Conservation (phyloP, 805 yeast species). For the Ogataea saltuana region DNA sequence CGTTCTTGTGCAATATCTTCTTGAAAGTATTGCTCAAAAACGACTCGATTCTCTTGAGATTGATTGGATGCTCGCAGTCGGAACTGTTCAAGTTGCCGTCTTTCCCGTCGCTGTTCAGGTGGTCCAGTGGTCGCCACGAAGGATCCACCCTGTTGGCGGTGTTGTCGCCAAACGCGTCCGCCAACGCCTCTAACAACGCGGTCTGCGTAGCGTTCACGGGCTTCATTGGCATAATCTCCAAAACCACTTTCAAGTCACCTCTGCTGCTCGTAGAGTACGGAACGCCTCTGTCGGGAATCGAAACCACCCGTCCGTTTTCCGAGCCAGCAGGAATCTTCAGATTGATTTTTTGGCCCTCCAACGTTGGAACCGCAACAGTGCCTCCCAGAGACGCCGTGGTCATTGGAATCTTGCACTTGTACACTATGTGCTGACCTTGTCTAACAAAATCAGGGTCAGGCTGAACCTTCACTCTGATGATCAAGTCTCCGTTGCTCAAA, state of each 20-base stretch:
- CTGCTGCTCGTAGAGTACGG: slow-evolving; percentile 60
- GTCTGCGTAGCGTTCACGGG: slow-evolving; percentile 84
- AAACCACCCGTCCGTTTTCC: slow-evolving; percentile 69
- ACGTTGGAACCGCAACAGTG: slow-evolving; percentile 82
- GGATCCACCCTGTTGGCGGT: slow-evolving; percentile 73
- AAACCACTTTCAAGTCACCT: slow-evolving; percentile 78
- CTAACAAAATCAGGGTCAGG: slow-evolving; percentile 74
- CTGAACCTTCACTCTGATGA: slow-evolving; percentile 74
- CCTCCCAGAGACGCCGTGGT: slow-evolving; percentile 98
- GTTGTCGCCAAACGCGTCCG: slow-evolving; percentile 82
- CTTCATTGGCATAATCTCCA: slow-evolving; percentile 68
- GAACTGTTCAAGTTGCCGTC: slow-evolving; percentile 8
- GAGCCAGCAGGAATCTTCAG: slow-evolving; percentile 84
- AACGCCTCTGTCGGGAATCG: slow-evolving; percentile 85
- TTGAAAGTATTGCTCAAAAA: slow-evolving; percentile 61
- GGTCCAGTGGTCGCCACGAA: slow-evolving; percentile 38
- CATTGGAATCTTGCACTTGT: slow-evolving; percentile 72
- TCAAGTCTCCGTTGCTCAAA: slow-evolving; percentile 81
- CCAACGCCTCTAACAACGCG: slow-evolving; percentile 89
- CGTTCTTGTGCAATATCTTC: slow-evolving; percentile 34
- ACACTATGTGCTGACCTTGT: slow-evolving; percentile 63
- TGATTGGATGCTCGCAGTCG: slow-evolving; percentile 44
- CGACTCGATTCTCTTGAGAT: slow-evolving; percentile 55
- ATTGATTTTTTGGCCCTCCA: slow-evolving; percentile 70
- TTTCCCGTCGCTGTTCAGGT: slow-evolving; percentile 19